Percentiles rank a stretch among this genome's conserved stretches.
Evolutionary conservation across 1,284 basidiomycete species (phyloP).

Genomic region (Pterulicium gracile): DNA sequence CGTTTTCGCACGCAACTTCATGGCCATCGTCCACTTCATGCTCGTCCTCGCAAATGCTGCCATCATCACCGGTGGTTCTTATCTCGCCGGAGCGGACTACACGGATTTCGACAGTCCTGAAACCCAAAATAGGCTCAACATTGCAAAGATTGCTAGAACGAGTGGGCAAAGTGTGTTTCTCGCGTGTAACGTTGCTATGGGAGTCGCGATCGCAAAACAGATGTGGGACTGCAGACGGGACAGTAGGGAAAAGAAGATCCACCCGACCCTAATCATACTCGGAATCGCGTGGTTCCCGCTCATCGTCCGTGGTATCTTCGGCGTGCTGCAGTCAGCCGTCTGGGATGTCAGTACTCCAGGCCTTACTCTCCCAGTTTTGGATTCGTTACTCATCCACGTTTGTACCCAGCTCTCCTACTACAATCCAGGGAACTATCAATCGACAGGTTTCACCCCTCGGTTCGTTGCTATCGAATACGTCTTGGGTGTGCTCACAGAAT

Average conservation of each 20-base stretch:
- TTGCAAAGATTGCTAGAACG: constrained; percentile 18
- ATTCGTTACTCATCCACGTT: constrained; percentile 10
- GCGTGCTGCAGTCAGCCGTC: constrained; percentile 17
- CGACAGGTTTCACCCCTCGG: constrained; percentile 15
- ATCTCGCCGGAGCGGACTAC: constrained; percentile 16
- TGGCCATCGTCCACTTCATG: constrained; percentile 18
- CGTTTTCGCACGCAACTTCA: constrained; percentile 13
- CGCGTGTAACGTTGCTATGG: constrained; percentile 15
- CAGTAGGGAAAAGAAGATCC: constrained; percentile 9
- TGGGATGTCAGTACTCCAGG: constrained; percentile 3
- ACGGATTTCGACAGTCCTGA: constrained; percentile 11
- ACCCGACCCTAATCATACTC: constrained; percentile 19
- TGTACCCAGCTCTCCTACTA: constrained; percentile 12
- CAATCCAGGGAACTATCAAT: constrained; percentile 18
- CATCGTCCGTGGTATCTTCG: constrained; percentile 22
- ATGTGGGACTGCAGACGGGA: constrained; percentile 10
- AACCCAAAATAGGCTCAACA: constrained; percentile 9
- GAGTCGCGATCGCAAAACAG: constrained; percentile 16
- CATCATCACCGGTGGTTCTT: constrained; percentile 20
- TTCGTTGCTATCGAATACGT: constrained; percentile 23
- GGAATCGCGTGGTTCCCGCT: constrained; percentile 20
- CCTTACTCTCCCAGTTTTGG: background rate
- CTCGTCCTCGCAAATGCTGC: constrained; percentile 20
- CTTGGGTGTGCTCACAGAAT: constrained; percentile 21
- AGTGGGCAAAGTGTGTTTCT: constrained; percentile 22